Conservation (phyloP, 768 basidiomycete genomes). For the Coprinopsis cinerea region DNA sequence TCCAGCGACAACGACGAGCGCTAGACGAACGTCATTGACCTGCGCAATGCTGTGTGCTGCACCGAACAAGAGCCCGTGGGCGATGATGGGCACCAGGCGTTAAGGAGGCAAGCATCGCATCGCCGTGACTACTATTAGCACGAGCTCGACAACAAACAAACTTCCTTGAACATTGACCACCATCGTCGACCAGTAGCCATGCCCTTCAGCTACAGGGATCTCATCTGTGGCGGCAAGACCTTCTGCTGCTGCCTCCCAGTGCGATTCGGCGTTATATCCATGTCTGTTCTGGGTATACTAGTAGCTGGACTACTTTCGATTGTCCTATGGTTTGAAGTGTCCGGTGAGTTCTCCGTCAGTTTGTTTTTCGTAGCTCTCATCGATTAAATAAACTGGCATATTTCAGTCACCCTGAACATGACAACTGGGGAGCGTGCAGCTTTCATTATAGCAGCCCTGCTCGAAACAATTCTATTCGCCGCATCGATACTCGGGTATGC, state of each 20-base stretch:
- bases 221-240: constrained; percentile 43
- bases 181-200: constrained; percentile 22
- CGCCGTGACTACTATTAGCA: not conserved
- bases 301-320: constrained; percentile 48
- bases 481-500: constrained; percentile 54
- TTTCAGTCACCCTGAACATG: constrained; percentile 29
- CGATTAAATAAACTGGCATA: constrained; percentile 1
- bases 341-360: constrained; percentile 34
- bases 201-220: constrained; percentile 37
- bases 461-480: constrained; percentile 48
- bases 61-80: not conserved
- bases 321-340: constrained; percentile 57
- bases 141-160: not conserved
- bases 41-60: not conserved
- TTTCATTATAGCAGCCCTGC: constrained; percentile 45
- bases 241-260: constrained; percentile 65
- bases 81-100: not conserved
- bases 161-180: not conserved
- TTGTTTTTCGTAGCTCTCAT: not conserved
- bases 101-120: not conserved
- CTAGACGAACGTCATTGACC: no score
- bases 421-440: constrained; percentile 28
- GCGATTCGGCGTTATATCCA: constrained; percentile 51
- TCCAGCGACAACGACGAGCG: no score
- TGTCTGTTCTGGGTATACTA: constrained; percentile 48